These are phyloP conservation scores for Edaphochlamys debaryana DNA, from an alignment of 139 green algal species.

Conservation along the genomic window DNA sequence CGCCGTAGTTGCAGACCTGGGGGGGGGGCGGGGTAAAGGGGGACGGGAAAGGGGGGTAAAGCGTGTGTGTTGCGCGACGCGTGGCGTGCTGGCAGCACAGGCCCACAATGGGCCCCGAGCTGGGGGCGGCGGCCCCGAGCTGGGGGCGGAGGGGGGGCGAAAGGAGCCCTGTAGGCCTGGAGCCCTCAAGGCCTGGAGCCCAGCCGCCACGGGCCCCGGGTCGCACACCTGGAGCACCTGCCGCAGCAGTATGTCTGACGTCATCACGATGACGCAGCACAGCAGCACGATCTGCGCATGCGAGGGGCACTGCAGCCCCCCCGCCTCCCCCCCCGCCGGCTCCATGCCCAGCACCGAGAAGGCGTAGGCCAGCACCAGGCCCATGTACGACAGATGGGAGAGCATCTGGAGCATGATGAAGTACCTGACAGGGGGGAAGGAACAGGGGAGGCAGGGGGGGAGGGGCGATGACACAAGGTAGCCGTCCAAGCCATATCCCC, in stretches of 20 bases:
- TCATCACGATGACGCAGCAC: constrained; percentile 1
- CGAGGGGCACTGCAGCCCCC: not conserved
- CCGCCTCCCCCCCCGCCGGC: not conserved
- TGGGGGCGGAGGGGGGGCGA: too few relatives aligned
- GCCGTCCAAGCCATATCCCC: too few relatives aligned
- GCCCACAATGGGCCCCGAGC: too few relatives aligned
- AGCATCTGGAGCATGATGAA: constrained; percentile 13
- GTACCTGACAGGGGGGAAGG: too few relatives aligned
- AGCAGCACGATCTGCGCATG: not conserved
- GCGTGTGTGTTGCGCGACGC: not conserved
- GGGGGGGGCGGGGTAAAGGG: too few relatives aligned
- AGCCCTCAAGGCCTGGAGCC: too few relatives aligned
- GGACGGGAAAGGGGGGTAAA: not conserved
- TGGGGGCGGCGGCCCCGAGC: too few relatives aligned
- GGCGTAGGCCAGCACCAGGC: not conserved
- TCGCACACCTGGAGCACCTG: not conserved
- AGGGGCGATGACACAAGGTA: too few relatives aligned
- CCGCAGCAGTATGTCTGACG: not conserved
- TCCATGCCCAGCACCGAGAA: constrained; percentile 2
- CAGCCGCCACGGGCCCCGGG: not conserved
- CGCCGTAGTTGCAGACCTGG: constrained; percentile 3
- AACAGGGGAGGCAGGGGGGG: too few relatives aligned
- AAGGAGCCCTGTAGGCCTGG: too few relatives aligned
- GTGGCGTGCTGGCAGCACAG: too few relatives aligned
- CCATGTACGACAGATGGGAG: constrained; percentile 19